Evolutionary conservation across 805 yeast genomes (phyloP), one percentile per base, ranked within the genome.

Genomic region (Starmerella floris): DNA sequence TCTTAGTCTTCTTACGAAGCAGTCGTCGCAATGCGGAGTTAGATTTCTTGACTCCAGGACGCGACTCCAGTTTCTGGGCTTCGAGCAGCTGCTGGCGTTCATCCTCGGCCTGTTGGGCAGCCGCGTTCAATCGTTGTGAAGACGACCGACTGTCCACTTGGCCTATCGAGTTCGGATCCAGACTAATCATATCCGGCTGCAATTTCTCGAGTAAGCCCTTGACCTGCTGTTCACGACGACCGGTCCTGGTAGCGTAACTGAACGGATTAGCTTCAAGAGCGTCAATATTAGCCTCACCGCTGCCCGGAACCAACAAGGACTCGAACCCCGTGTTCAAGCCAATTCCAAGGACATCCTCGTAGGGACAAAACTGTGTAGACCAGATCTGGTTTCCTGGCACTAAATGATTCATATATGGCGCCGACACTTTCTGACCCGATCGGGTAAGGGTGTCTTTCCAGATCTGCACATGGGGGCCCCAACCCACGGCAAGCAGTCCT

Each of bases 211-310:
- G 64, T 60, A 91, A 69, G 2, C 79, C 63, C 57, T 88, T 76
- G 30, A 91, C 94, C 68, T 91, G 98, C 36, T 74, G 70, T 64
- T 88, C 88, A 62, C 88, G 94, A 68, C 97, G 79, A 65, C 87
- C 96, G 59, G 83, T 79, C 42, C 82, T 76, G 9, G 95, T 74
- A 57, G 93, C 97, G 61, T 72, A 84, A 62, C 84, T 95, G 64
- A 70, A 91, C 49, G 98, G 98, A 61, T 91, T 91, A 56, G 77
- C 63, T 63, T 91, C 98, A 60, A 85, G 62, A 2, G 97, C 85
- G 66, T 91, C 98, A 61, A 74, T 85, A 64, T 91, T 91, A 48
- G 98, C 95, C 65, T 91, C 98, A 67, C 98, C 98, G 33, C 96
- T 69, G 22, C 98, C 98, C 32, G 98, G 98, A 45, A 91, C 71